These are phyloP conservation scores for Acanthamoeba triangularis DNA, from an alignment of 208 protist genomes.

Conservation along the genomic window DNA sequence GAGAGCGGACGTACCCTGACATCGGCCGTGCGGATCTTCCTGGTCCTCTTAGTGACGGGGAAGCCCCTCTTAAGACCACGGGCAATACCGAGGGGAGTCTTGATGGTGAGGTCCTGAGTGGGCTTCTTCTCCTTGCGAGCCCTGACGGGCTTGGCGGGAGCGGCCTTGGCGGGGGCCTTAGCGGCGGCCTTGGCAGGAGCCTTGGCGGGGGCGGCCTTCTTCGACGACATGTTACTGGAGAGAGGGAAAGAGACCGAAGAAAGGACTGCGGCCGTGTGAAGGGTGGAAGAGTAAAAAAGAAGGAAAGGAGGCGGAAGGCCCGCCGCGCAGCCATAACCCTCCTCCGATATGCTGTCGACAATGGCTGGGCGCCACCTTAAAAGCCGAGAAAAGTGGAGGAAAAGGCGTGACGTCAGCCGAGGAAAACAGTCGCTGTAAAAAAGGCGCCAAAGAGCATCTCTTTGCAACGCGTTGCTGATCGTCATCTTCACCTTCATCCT, in stretches of 20 bases:
- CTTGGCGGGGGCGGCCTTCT: slow-evolving; percentile 5
- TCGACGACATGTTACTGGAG: not conserved
- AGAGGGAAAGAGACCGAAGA: slow-evolving; percentile 15
- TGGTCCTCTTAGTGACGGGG: slow-evolving; percentile 85
- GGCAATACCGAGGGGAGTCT: slow-evolving; percentile 76
- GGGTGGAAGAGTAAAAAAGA: not conserved
- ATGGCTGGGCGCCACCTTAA: not conserved
- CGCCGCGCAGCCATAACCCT: not conserved
- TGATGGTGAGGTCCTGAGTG: not conserved
- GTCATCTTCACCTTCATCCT: no score
- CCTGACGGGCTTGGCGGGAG: not conserved
- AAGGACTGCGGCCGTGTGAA: slow-evolving; percentile 6
- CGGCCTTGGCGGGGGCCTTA: not conserved
- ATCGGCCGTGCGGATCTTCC: not conserved
- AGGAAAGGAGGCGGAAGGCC: not conserved
- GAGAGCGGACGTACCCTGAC: not conserved
- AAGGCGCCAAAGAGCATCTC: not conserved
- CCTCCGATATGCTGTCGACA: not conserved
- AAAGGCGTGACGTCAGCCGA: not conserved
- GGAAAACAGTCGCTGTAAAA: not conserved
- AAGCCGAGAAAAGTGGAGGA: not conserved
- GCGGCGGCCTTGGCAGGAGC: not conserved
- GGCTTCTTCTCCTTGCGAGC: not conserved
- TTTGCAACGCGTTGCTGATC: no score
- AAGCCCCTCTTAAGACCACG: slow-evolving; percentile 89